A percentile compares a stretch with the other conserved stretches of the same genome.
These are phyloP conservation scores for Schizopora paradoxa DNA, from an alignment of 1,284 basidiomycete species.

Conservation along the genomic window DNA sequence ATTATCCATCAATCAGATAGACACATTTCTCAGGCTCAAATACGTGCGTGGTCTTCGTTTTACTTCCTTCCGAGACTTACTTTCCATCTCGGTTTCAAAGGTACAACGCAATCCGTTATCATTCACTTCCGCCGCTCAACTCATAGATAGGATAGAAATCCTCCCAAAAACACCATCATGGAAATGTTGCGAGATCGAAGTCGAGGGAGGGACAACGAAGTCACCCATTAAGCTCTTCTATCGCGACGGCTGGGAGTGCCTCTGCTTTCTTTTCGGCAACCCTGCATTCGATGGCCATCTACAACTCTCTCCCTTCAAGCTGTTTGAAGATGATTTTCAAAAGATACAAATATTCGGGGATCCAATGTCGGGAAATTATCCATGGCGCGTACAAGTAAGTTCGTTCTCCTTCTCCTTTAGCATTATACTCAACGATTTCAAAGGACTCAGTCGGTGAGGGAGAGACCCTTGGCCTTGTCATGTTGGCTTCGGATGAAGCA, in stretches of 20 bases:
- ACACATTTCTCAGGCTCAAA: not conserved
- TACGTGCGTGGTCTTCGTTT: not conserved
- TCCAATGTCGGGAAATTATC: not conserved
- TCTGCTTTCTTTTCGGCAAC: not conserved
- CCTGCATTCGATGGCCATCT: not conserved
- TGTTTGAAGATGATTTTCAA: not conserved
- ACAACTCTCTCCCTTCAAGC: not conserved
- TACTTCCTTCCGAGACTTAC: not conserved
- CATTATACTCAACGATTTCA: not conserved
- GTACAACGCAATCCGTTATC: not conserved
- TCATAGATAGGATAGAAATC: not conserved
- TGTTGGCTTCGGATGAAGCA: slow-evolving; percentile 1
- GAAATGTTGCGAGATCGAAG: not conserved
- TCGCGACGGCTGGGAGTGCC: not conserved
- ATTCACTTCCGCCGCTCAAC: not conserved
- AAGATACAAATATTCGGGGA: not conserved
- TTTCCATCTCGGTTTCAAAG: not conserved
- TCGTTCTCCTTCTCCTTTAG: not conserved
- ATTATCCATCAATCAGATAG: not conserved
- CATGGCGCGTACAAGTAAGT: slow-evolving; percentile 1
- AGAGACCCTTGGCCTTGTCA: slow-evolving; percentile 3
- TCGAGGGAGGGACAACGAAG: not conserved
- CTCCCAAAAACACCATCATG: not conserved
- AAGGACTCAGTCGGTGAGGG: not conserved
- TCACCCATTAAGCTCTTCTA: not conserved